Percentiles rank a stretch among this genome's conserved stretches.
Conservation (phyloP, 257 asterid species). For the Capsicum pubescens region DNA sequence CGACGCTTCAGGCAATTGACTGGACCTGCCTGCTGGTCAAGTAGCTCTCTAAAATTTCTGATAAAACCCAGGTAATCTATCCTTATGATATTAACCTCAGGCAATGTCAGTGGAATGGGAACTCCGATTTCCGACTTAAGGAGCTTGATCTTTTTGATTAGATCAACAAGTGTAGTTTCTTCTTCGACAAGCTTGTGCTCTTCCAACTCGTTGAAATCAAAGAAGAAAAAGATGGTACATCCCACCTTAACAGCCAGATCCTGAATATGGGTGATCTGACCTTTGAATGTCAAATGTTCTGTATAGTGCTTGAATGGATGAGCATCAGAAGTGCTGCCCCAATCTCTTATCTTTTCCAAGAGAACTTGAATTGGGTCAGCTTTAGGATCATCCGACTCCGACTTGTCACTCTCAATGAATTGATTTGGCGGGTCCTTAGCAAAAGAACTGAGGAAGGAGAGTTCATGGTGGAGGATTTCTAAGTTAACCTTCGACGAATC, state of each 20-base stretch:
- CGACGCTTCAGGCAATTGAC: background rate
- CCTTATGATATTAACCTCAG: background rate
- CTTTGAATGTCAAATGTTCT: background rate
- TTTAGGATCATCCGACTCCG: background rate
- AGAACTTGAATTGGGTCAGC: background rate
- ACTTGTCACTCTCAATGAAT: background rate
- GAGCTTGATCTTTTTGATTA: background rate
- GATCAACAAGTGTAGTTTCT: background rate
- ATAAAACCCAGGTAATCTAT: background rate
- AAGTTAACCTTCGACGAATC: background rate
- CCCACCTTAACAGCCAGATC: background rate
- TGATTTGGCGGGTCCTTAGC: background rate
- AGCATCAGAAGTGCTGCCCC: background rate
- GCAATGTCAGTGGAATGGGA: background rate
- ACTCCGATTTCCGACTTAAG: background rate
- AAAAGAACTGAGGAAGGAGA: background rate
- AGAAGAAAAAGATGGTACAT: background rate
- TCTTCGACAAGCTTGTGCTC: background rate
- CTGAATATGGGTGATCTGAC: background rate
- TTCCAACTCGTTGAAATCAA: background rate
- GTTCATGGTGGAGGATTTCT: background rate
- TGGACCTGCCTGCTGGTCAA: background rate
- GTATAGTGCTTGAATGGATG: background rate
- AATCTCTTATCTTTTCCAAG: background rate
- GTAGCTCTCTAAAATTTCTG: background rate